phyloP scores from a whole-genome alignment of 306 rosid species.

The Fagus crenata region DNA sequence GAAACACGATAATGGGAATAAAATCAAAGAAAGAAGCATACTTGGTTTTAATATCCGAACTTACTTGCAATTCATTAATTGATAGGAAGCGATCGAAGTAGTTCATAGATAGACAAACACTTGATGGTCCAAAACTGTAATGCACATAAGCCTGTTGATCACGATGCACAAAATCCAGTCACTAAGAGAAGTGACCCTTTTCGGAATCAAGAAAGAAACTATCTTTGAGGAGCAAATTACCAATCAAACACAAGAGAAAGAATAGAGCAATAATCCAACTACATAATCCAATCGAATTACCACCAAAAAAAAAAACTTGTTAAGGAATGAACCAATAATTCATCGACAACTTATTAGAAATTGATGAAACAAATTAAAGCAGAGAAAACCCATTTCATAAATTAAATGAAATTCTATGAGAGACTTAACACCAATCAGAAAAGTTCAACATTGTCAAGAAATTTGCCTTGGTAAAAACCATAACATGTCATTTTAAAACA shows the following conservation, averaged over 20 bases:
- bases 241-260: conserved; percentile 18
- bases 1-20: conserved; percentile 15
- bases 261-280: conserved; percentile 8
- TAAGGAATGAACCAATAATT: conserved; percentile 3
- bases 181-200: conserved; percentile 21
- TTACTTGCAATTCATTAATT: conserved; percentile 53
- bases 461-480: not conserved
- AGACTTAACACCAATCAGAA: conserved; percentile 14
- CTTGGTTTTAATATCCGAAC: conserved; percentile 28
- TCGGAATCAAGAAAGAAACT: conserved; percentile 12
- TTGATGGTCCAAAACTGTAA: conserved; percentile 55
- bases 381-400: conserved; percentile 21
- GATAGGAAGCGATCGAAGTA: conserved; percentile 85
- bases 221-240: conserved; percentile 14
- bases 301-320: conserved; percentile 15
- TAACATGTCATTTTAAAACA: conserved; percentile 3
- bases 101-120: conserved; percentile 61
- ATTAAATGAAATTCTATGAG: conserved; percentile 2
- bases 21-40: conserved; percentile 11
- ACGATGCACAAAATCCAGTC: conserved; percentile 33
- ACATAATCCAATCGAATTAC: conserved; percentile 17
- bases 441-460: conserved; percentile 7
- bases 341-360: conserved; percentile 16
- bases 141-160: conserved; percentile 62
- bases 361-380: conserved; percentile 13